A percentile compares a stretch with the other conserved stretches of the same genome.
These are phyloP conservation scores for Naganishia onofrii DNA, from an alignment of 768 basidiomycete genomes.

Conservation along the genomic window DNA sequence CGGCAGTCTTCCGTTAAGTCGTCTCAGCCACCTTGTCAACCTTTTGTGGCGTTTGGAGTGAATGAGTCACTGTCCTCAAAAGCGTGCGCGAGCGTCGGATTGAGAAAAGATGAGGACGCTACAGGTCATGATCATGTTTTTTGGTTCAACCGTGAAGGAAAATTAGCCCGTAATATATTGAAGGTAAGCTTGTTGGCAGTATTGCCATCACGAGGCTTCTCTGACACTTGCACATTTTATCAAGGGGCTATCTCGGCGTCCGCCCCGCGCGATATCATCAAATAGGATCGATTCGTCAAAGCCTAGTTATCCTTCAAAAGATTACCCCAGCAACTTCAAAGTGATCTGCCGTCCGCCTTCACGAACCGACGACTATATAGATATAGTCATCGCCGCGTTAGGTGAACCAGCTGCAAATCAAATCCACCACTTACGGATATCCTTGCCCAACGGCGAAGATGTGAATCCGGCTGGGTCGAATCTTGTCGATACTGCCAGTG, in stretches of 20 bases:
- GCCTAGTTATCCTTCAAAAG: no score
- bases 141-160: slow-evolving; percentile 9
- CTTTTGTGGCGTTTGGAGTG: slow-evolving; percentile 20
- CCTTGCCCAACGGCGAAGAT: not conserved
- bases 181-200: not conserved
- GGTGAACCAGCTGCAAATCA: not conserved
- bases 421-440: not conserved
- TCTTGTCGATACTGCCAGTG: not conserved
- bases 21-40: not conserved
- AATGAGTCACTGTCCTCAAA: not conserved
- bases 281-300: not conserved
- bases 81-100: not conserved
- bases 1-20: not conserved
- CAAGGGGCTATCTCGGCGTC: slow-evolving; percentile 14
- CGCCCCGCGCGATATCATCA: slow-evolving; percentile 7
- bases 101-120: slow-evolving; percentile 7
- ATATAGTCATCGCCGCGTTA: not conserved
- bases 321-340: not conserved
- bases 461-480: not conserved
- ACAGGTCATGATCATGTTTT: slow-evolving; percentile 20
- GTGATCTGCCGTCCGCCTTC: not conserved
- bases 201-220: not conserved
- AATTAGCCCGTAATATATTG: not conserved
- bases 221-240: not conserved
- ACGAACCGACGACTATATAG: not conserved